phyloP scores from a whole-genome alignment of 495 filamentous ascomycete genomes.

The Usnea hakonensis region DNA sequence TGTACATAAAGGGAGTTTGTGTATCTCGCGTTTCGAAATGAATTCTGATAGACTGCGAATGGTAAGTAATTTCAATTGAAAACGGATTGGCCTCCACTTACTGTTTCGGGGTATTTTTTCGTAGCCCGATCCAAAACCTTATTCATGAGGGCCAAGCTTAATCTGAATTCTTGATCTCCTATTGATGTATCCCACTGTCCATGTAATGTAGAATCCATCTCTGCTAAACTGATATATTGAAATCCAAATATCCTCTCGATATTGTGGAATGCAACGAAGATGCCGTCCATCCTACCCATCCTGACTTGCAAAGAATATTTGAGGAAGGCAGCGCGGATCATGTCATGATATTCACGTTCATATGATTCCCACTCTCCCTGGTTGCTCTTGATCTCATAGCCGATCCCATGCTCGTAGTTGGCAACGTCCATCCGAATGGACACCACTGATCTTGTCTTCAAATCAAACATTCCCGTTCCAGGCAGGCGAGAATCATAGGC shows the following conservation, averaged over 20 bases:
- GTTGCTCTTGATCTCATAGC: conserved; percentile 75
- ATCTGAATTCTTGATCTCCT: conserved; percentile 81
- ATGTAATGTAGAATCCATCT: conserved; percentile 84
- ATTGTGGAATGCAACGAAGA: conserved; percentile 98
- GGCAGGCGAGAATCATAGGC: conserved; percentile 81
- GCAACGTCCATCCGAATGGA: conserved; percentile 77
- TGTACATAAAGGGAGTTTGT: conserved; percentile 64
- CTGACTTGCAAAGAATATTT: conserved; percentile 96
- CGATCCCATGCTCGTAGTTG: conserved; percentile 64
- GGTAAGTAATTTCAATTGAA: conserved; percentile 22
- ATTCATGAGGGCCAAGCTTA: conserved; percentile 72
- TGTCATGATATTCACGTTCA: conserved; percentile 93
- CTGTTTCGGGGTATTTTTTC: conserved; percentile 56
- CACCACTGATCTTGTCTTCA: conserved; percentile 90
- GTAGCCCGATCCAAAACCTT: conserved; percentile 67
- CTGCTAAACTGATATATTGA: conserved; percentile 77
- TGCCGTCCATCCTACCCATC: conserved; percentile 96
- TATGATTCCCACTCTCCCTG: conserved; percentile 79
- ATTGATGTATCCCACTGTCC: conserved; percentile 55
- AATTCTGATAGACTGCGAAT: conserved; percentile 59
- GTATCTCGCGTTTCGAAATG: conserved; percentile 73
- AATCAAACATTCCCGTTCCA: conserved; percentile 90
- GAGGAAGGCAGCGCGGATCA: conserved; percentile 89
- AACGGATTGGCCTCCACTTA: conserved; percentile 23
- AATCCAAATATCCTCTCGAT: conserved; percentile 93